A percentile compares a stretch with the other conserved stretches of the same genome.
These are phyloP conservation scores for Hypoxylon fuscum DNA, from an alignment of 495 filamentous ascomycete genomes.

Conservation along the genomic window DNA sequence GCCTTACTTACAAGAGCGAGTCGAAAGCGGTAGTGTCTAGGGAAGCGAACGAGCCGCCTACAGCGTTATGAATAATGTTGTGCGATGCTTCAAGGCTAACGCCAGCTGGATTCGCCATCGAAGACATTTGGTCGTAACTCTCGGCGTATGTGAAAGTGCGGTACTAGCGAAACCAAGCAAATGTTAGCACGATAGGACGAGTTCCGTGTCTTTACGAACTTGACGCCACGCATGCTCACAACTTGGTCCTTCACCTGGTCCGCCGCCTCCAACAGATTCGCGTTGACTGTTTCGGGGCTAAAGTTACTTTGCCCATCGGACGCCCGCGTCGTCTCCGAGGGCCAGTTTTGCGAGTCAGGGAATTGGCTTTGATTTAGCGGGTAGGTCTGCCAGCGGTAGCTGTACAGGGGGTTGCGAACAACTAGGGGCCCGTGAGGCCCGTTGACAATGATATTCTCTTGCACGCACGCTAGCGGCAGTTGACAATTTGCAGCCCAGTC, in stretches of 20 bases:
- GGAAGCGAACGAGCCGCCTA: conserved; percentile 44
- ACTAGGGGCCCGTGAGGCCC: conserved; percentile 38
- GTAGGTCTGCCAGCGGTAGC: conserved; percentile 46
- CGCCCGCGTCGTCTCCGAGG: conserved; percentile 39
- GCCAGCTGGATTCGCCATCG: conserved; percentile 34
- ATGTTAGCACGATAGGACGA: no score
- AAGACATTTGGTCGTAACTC: conserved; percentile 48
- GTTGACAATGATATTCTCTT: conserved; percentile 45
- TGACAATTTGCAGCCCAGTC: conserved; percentile 49
- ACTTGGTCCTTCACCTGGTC: conserved; percentile 41
- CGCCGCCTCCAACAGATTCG: conserved; percentile 18
- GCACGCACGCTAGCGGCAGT: conserved; percentile 43
- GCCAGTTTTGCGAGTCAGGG: conserved; percentile 22
- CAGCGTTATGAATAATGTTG: conserved; percentile 45
- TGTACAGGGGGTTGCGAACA: conserved; percentile 50
- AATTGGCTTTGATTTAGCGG: conserved; percentile 39
- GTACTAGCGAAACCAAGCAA: conserved; percentile 40
- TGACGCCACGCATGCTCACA: conserved; percentile 28
- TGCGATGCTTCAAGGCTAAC: conserved; percentile 51
- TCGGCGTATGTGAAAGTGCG: conserved; percentile 45
- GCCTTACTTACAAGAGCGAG: conserved; percentile 47
- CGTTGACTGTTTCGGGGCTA: conserved; percentile 40
- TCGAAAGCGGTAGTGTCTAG: conserved; percentile 49
- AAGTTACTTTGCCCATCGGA: conserved; percentile 26
- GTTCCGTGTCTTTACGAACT: neutral